These are phyloP conservation scores for Striga hermonthica DNA, from an alignment of 305 asterid species.

Conservation along the genomic window DNA sequence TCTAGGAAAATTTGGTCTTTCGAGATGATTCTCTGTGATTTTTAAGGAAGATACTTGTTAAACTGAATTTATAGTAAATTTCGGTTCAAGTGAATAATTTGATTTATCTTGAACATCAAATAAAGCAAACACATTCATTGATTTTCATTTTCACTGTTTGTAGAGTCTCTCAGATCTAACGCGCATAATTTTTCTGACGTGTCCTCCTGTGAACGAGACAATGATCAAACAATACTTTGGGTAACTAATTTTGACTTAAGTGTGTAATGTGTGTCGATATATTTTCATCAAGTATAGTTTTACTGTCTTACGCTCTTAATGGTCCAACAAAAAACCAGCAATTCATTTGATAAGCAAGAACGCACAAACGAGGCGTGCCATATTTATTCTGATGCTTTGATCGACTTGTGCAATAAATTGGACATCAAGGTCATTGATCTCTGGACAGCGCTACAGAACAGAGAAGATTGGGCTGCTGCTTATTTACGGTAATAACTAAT, in stretches of 20 bases:
- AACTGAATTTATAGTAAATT: too few relatives aligned
- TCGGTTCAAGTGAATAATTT: not conserved
- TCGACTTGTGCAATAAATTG: constrained; percentile 39
- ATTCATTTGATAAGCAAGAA: constrained; percentile 31
- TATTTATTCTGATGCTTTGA: constrained; percentile 48
- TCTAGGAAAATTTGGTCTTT: too few relatives aligned
- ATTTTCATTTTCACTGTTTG: constrained; percentile 3
- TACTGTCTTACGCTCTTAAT: not conserved
- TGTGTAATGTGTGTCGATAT: not conserved
- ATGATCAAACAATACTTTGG: constrained; percentile 40
- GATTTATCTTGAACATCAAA: not conserved
- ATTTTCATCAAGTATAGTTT: not conserved
- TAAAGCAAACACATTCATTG: not conserved
- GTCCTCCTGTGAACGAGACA: constrained; percentile 51
- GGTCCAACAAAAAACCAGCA: constrained; percentile 26
- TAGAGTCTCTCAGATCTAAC: constrained; percentile 45
- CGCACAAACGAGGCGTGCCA: constrained; percentile 45
- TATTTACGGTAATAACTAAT: constrained; percentile 39
- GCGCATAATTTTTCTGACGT: constrained; percentile 45
- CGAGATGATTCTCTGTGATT: too few relatives aligned
- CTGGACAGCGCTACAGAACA: constrained; percentile 49
- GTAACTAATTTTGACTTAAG: constrained; percentile 30
- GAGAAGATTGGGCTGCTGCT: constrained; percentile 43
- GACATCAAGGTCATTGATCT: constrained; percentile 50
- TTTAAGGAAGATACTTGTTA: too few relatives aligned